These are phyloP conservation scores for Calonectria pauciramosa DNA, from an alignment of 2,329 filamentous ascomycete genomes.

Conservation along the genomic window DNA sequence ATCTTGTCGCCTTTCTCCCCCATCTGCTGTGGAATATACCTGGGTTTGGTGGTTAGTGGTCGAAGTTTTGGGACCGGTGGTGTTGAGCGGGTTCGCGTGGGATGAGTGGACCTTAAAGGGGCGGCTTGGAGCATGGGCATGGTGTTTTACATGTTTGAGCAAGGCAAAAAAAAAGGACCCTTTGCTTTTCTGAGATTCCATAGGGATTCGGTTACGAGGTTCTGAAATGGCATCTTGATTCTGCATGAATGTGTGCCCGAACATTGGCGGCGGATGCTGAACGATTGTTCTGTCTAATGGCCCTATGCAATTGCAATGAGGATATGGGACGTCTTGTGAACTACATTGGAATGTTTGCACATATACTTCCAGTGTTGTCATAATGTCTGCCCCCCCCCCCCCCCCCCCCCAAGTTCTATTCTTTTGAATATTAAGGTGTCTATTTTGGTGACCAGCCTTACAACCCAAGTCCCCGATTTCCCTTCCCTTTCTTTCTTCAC, in stretches of 20 bases:
- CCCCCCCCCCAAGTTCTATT: background rate
- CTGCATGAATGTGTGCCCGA: conserved; percentile 41
- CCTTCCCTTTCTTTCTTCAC: background rate
- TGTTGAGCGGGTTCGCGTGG: conserved; percentile 35
- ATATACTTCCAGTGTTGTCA: background rate
- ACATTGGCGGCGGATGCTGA: background rate
- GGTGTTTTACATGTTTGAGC: conserved; percentile 54
- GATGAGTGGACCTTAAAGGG: conserved; percentile 36
- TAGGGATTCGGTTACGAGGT: conserved; percentile 49
- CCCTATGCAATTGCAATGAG: background rate
- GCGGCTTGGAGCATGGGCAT: conserved; percentile 52
- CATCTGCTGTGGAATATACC: conserved; percentile 1
- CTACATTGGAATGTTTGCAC: background rate
- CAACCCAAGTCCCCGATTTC: background rate
- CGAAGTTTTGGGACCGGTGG: conserved; percentile 8
- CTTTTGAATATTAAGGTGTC: background rate
- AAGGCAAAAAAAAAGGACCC: conserved; percentile 44
- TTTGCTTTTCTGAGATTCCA: conserved; percentile 50
- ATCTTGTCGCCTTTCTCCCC: background rate
- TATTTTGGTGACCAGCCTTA: background rate
- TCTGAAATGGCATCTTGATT: conserved; percentile 54
- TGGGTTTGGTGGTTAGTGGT: conserved; percentile 29
- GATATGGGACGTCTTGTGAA: background rate
- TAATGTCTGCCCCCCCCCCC: background rate
- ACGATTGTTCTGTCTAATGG: background rate